phyloP scores from a whole-genome alignment of 2,329 filamentous ascomycete genomes.

The Calonectria pteridis region DNA sequence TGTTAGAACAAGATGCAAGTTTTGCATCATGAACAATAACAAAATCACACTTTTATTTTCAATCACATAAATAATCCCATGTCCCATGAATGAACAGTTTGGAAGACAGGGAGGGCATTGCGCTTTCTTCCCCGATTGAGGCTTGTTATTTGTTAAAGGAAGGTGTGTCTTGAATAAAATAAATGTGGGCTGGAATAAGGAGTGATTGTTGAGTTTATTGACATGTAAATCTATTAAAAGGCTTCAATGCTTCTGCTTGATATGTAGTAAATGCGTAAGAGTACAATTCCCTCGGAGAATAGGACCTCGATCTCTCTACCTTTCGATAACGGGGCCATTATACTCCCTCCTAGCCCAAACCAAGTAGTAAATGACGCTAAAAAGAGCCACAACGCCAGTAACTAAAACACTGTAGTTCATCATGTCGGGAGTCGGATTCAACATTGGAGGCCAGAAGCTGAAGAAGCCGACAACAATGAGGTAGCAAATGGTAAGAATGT shows the following conservation, averaged over 20 bases:
- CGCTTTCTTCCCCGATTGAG: too few species aligned
- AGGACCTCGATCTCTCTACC: conserved; percentile 8
- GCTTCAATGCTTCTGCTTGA: neutral
- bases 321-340: conserved; percentile 56
- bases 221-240: neutral
- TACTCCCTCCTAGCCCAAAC: conserved; percentile 57
- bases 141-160: too few species aligned
- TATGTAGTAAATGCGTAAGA: neutral
- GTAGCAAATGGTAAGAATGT: conserved; percentile 65
- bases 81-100: too few species aligned
- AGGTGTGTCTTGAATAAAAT: too few species aligned
- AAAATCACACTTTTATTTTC: too few species aligned
- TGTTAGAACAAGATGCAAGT: neutral
- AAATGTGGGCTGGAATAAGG: too few species aligned
- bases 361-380: conserved; percentile 62
- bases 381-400: conserved; percentile 55
- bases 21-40: neutral
- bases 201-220: neutral
- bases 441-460: conserved; percentile 62
- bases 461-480: conserved; percentile 68
- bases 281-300: neutral
- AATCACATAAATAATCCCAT: too few species aligned
- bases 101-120: too few species aligned
- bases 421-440: conserved; percentile 45
- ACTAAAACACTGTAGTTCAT: conserved; percentile 64